Evolutionary conservation across 306 rosid species (phyloP), one percentile per base, ranked within the genome.

Genomic region (Fragaria ananassa): DNA sequence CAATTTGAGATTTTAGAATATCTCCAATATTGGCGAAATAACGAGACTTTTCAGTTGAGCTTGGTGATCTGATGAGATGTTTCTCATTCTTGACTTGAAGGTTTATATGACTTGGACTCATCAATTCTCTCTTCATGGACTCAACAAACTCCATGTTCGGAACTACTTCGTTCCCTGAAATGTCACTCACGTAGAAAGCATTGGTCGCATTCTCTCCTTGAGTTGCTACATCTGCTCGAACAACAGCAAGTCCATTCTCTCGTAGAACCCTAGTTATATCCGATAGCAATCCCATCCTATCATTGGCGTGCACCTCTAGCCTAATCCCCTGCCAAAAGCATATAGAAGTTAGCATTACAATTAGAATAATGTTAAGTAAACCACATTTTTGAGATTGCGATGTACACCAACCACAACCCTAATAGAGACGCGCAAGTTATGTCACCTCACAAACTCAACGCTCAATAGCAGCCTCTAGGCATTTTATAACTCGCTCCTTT

Each of bases 401-500:
- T 12, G 66, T 8, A 2, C 8, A 37, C 3, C 5, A 9, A 37
- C 3, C 5, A 9, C 15, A 72, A 53, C 35, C 35, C 18, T 35
- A 12, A 53, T 21, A 12, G 50, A 27, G 37, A 11, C 18, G 1
- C 3, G 17, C 41, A 61, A 61, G 15, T 11, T 27, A 27, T 27
- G 67, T 44, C 17, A 87, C 90, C 87, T 91, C 93, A 41, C 87
- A 89, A 76, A 84, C 97, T 49, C 92, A 79, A 0, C 91, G 87
- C 76, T 90, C 92, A 53, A 88, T 85, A 39, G 92, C 96, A 35
- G 93, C 92, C 77, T 83, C 93, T 75, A 88, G 77, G 75, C 93
- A 90, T 80, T 90, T 87, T 31, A 86, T 79, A 37, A 92, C 88
- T 82, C 84, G 77, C 83, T 88, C 86, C 81, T 90, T 88, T 86